phyloP scores from a whole-genome alignment of 371 early-diverging fungal species.

The Actinomucor elegans region DNA sequence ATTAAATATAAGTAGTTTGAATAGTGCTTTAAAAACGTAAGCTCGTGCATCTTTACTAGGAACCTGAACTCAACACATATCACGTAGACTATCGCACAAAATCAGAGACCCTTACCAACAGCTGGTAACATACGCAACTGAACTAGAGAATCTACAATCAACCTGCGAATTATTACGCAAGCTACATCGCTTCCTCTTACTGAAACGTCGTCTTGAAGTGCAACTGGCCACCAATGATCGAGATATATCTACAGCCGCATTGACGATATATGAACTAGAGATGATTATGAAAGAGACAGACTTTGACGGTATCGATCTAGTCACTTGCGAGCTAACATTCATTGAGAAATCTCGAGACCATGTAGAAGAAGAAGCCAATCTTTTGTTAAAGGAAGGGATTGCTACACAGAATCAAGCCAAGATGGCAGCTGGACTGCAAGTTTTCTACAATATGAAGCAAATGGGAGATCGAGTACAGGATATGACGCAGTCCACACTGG shows the following conservation, averaged over 20 bases:
- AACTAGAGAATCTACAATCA: slow-evolving; percentile 65
- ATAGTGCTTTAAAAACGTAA: slow-evolving; percentile 61
- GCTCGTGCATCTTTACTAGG: neutral
- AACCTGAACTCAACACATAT: neutral
- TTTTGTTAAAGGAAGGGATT: slow-evolving; percentile 61
- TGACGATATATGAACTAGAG: slow-evolving; percentile 58
- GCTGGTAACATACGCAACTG: slow-evolving; percentile 54
- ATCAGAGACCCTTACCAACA: slow-evolving; percentile 64
- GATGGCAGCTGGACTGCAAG: slow-evolving; percentile 75
- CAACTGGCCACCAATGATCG: slow-evolving; percentile 50
- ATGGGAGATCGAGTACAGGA: slow-evolving; percentile 54
- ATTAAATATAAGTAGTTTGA: slow-evolving; percentile 54
- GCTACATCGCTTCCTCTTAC: slow-evolving; percentile 62
- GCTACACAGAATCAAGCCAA: slow-evolving; percentile 65
- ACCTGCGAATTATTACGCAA: slow-evolving; percentile 68
- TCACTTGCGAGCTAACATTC: slow-evolving; percentile 50
- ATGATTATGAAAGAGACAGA: slow-evolving; percentile 60
- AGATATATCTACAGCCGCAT: slow-evolving; percentile 62
- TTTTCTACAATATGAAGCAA: slow-evolving; percentile 69
- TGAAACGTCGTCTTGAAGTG: slow-evolving; percentile 60
- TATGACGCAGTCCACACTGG: slow-evolving; percentile 47
- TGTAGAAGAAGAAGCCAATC: slow-evolving; percentile 57
- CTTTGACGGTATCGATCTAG: slow-evolving; percentile 66
- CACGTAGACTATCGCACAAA: slow-evolving; percentile 54
- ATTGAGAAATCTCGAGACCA: slow-evolving; percentile 44